These are phyloP conservation scores for Copromyces sp. DNA, from an alignment of 495 filamentous ascomycete species.

Conservation along the genomic window DNA sequence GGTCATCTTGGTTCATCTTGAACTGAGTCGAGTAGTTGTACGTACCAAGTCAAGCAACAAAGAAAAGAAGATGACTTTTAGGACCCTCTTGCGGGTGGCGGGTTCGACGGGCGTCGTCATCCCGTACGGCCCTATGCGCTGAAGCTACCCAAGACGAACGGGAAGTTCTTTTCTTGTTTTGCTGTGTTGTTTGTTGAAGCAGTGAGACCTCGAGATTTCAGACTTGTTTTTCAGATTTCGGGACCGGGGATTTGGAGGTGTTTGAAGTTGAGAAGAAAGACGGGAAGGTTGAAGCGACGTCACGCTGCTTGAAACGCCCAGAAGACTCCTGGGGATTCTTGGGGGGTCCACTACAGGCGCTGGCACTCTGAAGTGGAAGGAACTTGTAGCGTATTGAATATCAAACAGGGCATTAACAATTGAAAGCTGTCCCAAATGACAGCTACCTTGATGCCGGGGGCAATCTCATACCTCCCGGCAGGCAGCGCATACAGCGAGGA, in stretches of 20 bases:
- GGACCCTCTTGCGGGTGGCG: constrained; percentile 61
- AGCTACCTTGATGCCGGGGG: not conserved
- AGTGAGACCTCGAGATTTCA: not conserved
- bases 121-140: too few relatives aligned
- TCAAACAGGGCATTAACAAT: not conserved
- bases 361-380: not conserved
- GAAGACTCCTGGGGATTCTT: not conserved
- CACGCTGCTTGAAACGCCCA: not conserved
- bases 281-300: not conserved
- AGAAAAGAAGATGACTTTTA: constrained; percentile 59
- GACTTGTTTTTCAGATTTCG: not conserved
- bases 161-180: not conserved
- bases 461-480: not conserved
- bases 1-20: constrained; percentile 7
- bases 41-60: constrained; percentile 45
- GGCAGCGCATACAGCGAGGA: not conserved
- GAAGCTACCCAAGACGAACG: not conserved
- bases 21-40: not conserved
- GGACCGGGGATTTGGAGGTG: not conserved
- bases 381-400: too few relatives aligned
- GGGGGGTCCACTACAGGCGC: not conserved
- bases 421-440: not conserved
- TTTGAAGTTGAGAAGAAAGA: not conserved
- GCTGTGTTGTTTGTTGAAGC: not conserved
- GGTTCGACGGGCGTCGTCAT: constrained; percentile 38